A percentile compares a stretch with the other conserved stretches of the same genome.
These are phyloP conservation scores for Antarctomyces pellizariae DNA, from an alignment of 495 filamentous ascomycete genomes.

Conservation along the genomic window DNA sequence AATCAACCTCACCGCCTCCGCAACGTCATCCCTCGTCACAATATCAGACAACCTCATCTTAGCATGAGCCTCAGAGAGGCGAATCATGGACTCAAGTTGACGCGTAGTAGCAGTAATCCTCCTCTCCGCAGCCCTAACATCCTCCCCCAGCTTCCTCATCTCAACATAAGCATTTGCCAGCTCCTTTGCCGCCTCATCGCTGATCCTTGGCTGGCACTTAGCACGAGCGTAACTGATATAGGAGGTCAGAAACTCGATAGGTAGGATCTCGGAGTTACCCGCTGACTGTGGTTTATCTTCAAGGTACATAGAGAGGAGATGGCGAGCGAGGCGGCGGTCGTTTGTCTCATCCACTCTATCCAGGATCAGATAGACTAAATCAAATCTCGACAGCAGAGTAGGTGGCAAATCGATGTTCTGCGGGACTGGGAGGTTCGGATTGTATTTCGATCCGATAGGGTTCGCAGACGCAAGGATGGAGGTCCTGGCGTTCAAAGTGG, in stretches of 20 bases:
- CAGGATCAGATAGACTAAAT: slow-evolving; percentile 87
- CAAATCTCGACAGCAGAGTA: slow-evolving; percentile 84
- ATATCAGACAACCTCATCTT: slow-evolving; percentile 70
- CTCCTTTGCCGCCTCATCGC: slow-evolving; percentile 48
- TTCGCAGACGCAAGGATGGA: slow-evolving; percentile 91
- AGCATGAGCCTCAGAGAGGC: slow-evolving; percentile 84
- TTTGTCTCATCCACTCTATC: slow-evolving; percentile 75
- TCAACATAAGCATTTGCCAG: slow-evolving; percentile 78
- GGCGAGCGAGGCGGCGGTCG: slow-evolving; percentile 72
- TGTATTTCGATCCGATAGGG: slow-evolving; percentile 93
- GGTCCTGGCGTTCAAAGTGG: slow-evolving; percentile 84
- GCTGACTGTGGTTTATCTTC: slow-evolving; percentile 83
- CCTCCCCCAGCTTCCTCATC: slow-evolving; percentile 88
- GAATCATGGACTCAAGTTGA: slow-evolving; percentile 93
- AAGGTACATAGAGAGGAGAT: slow-evolving; percentile 90
- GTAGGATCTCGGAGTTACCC: slow-evolving; percentile 48
- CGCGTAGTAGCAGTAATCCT: slow-evolving; percentile 93
- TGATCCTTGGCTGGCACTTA: slow-evolving; percentile 61
- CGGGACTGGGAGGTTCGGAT: slow-evolving; percentile 80
- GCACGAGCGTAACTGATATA: slow-evolving; percentile 96
- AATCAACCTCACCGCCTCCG: slow-evolving; percentile 82
- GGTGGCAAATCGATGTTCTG: slow-evolving; percentile 96
- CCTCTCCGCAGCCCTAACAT: slow-evolving; percentile 79
- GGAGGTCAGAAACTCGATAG: slow-evolving; percentile 81
- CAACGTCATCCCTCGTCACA: slow-evolving; percentile 65